Base-by-base conservation (phyloP, 441 rosid species). In the Eutrema salsugineum region DNA sequence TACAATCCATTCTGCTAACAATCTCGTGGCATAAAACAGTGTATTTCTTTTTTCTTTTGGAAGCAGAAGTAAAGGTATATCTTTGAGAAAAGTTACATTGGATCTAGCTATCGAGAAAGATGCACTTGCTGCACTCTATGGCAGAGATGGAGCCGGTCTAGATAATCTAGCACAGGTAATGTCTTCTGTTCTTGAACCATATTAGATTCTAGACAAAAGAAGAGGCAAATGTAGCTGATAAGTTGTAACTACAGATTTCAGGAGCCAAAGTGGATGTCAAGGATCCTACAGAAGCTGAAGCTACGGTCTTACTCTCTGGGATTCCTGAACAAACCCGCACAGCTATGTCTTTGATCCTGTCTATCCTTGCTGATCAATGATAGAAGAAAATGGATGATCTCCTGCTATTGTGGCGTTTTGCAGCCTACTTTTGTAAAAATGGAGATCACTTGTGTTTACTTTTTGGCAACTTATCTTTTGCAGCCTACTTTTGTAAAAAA, bases 231-330 rank as follows among this genome's bases (percentile, higher is more conserved):
- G 38, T 40, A 55, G 40, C 62, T 62, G 48, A 57, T 12, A 28
- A 60, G 38, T 54, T 58, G 3, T 57, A 15, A 44, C 38, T 59
- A 81, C 33, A 76, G 88, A 81, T 80, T 53, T 81, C 88, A 75
- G 92, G 88, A 44, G 89, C 89, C 14, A 76, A 22, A 74, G 80
- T 77, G 14, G 63, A 65, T 9, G 79, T 82, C 8, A 73, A 65
- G 11, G 82, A 83, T 70, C 68, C 82, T 39, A 85, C 71, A 61
- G 81, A 77, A 61, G 71, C 27, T 19, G 84, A 86, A 69, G 66
- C 79, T 8, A 80, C 61, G 27, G 69, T 88, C n/a, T 70, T 82
- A 56, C 76, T 86, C 66, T 79, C 83, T 2, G 89, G 91, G 61
- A 78, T 58, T 10, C 85, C 87, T 24, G 88, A 83, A 63, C 77